phyloP scores from a whole-genome alignment of 2,329 filamentous ascomycete genomes.

The Stagonosporopsis rhizophila region DNA sequence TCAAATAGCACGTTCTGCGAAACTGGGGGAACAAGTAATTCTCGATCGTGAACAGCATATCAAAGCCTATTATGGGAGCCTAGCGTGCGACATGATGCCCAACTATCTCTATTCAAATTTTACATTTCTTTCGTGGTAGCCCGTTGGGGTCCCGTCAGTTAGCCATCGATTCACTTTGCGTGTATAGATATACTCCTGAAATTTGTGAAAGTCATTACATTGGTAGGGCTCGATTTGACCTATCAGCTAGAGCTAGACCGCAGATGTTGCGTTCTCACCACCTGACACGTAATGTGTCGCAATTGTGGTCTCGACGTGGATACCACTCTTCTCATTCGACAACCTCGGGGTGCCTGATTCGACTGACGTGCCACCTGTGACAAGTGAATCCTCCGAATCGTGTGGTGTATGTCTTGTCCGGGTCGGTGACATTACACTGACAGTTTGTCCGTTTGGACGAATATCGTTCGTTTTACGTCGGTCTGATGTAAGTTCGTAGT shows the following conservation, averaged over 20 bases:
- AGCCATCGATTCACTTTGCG: background rate
- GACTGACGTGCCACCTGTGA: background rate
- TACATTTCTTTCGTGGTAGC: background rate
- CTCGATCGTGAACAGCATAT: background rate
- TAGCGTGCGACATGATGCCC: background rate
- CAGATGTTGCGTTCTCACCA: slow-evolving; percentile 3
- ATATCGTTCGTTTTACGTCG: slow-evolving; percentile 21
- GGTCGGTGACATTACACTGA: slow-evolving; percentile 7
- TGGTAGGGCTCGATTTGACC: background rate
- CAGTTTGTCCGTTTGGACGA: slow-evolving; percentile 2
- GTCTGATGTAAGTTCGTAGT: slow-evolving; percentile 32
- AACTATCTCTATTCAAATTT: background rate
- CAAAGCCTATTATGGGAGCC: no score
- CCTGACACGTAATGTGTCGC: slow-evolving; percentile 8
- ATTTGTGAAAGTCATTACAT: background rate
- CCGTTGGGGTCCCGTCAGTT: background rate
- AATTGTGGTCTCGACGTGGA: slow-evolving; percentile 13
- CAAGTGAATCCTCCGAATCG: slow-evolving; percentile 16
- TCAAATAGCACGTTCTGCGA: background rate
- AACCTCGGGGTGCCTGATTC: slow-evolving; percentile 1
- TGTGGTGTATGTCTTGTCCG: slow-evolving; percentile 7
- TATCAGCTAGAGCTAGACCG: background rate
- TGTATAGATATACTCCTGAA: background rate
- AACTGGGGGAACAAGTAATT: background rate
- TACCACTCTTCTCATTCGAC: slow-evolving; percentile 7